Conservation (phyloP, 257 asterid genomes). For the Jasminum sambac region DNA sequence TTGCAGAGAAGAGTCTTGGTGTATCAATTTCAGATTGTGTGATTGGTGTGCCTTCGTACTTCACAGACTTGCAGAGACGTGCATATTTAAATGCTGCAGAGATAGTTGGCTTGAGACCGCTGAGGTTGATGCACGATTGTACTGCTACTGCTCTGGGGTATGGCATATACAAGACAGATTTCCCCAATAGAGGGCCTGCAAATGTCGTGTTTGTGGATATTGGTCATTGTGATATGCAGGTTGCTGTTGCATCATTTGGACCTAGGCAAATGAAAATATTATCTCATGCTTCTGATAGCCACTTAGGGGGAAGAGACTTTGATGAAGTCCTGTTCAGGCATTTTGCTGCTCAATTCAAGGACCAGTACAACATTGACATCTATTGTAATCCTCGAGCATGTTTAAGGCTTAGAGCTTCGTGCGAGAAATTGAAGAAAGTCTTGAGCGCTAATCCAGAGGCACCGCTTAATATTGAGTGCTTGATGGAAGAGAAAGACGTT, state of each 20-base stretch:
- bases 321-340: constrained; percentile 81
- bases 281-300: constrained; percentile 82
- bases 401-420: constrained; percentile 77
- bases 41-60: constrained; percentile 80
- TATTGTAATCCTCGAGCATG: constrained; percentile 79
- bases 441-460: constrained; percentile 98
- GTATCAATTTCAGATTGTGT: constrained; percentile 65
- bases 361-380: constrained; percentile 76
- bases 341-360: constrained; percentile 72
- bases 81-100: constrained; percentile 84
- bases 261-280: constrained; percentile 77
- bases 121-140: constrained; percentile 90
- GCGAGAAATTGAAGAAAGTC: constrained; percentile 95
- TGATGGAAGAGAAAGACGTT: constrained; percentile 99
- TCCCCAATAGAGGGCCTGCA: constrained; percentile 45
- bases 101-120: constrained; percentile 78
- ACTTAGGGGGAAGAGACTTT: constrained; percentile 93
- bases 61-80: constrained; percentile 85
- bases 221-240: constrained; percentile 96
- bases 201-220: constrained; percentile 87
- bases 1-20: constrained; percentile 75
- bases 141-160: constrained; percentile 92
- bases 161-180: constrained; percentile 86
- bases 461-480: constrained; percentile 87
- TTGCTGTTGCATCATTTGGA: constrained; percentile 72